Conservation (phyloP, 2,329 filamentous ascomycete genomes). For the Biscogniauxia mediterranea region DNA sequence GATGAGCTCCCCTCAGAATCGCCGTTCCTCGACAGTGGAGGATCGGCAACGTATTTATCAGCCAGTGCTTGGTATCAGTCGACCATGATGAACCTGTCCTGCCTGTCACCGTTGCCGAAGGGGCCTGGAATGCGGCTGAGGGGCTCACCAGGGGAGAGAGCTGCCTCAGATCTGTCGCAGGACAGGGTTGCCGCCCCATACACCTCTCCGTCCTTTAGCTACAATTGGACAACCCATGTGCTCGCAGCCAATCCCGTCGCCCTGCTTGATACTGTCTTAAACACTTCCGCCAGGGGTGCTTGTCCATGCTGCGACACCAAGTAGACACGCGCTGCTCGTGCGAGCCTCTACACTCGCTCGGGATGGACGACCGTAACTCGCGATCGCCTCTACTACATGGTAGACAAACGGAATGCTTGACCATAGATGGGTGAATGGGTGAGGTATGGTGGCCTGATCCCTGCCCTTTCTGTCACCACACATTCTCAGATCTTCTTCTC, state of each 20-base stretch:
- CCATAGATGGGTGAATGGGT: neutral
- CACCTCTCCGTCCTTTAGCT: conserved; percentile 11
- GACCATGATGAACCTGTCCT: neutral
- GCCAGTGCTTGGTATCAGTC: neutral
- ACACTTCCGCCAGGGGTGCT: neutral
- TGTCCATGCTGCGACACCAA: conserved; percentile 12
- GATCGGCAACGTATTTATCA: neutral
- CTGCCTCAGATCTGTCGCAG: conserved; percentile 26
- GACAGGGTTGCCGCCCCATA: conserved; percentile 12
- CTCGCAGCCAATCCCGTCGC: conserved; percentile 20
- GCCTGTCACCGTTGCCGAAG: neutral
- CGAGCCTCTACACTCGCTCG: neutral
- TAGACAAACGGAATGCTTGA: neutral
- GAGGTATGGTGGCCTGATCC: conserved; percentile 9
- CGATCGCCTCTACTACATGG: neutral
- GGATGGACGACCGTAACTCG: neutral
- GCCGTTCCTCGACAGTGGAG: neutral
- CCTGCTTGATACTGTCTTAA: conserved; percentile 20
- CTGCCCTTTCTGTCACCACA: neutral
- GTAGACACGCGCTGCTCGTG: conserved; percentile 8
- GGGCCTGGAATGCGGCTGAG: neutral
- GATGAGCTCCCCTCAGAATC: neutral
- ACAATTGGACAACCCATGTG: conserved; percentile 1
- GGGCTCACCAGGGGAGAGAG: conserved; percentile 14
- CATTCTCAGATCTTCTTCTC: conserved; percentile 20